Conservation (phyloP, 2,329 filamentous ascomycete genomes). For the Xylariomycetidae sp. region DNA sequence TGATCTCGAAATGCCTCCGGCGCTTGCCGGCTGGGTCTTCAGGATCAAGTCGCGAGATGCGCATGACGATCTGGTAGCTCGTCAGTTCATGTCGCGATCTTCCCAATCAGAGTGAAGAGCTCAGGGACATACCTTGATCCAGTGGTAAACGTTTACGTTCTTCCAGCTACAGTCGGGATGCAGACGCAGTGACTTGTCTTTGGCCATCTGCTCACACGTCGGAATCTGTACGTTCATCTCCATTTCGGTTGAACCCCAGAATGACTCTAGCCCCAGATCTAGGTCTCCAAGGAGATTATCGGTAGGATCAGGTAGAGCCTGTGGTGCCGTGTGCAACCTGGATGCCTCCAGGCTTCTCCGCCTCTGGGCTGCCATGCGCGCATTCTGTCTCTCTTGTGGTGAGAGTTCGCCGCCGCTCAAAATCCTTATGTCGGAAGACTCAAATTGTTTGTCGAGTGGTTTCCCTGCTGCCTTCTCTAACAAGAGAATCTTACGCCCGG, state of each 20-base stretch:
- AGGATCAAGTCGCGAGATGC: slow-evolving; percentile 78
- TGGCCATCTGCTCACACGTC: slow-evolving; percentile 80
- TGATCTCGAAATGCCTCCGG: slow-evolving; percentile 89
- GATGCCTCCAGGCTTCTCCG: slow-evolving; percentile 52
- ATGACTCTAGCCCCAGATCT: slow-evolving; percentile 63
- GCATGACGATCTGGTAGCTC: slow-evolving; percentile 71
- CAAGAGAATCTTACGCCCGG: slow-evolving; percentile 75
- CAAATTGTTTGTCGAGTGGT: slow-evolving; percentile 66
- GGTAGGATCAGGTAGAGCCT: slow-evolving; percentile 45
- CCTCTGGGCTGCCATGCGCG: slow-evolving; percentile 40
- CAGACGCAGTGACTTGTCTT: slow-evolving; percentile 59
- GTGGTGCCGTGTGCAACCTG: slow-evolving; percentile 32
- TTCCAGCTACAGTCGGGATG: slow-evolving; percentile 92
- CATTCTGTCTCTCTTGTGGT: slow-evolving; percentile 41
- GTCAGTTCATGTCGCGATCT: slow-evolving; percentile 4
- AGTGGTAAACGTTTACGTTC: slow-evolving; percentile 90
- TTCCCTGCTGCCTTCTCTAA: slow-evolving; percentile 86
- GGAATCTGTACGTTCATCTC: slow-evolving; percentile 91
- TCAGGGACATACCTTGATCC: slow-evolving; percentile 72
- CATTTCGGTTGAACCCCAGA: slow-evolving; percentile 85
- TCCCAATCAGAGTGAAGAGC: background rate
- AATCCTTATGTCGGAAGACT: slow-evolving; percentile 71
- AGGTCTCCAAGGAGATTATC: slow-evolving; percentile 80
- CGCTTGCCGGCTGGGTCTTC: slow-evolving; percentile 68
- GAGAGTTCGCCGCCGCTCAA: slow-evolving; percentile 75